A percentile compares a stretch with the other conserved stretches of the same genome.
phyloP scores from a whole-genome alignment of 352 stramenopile genomes.

The Globisporangium acanthophoron region DNA sequence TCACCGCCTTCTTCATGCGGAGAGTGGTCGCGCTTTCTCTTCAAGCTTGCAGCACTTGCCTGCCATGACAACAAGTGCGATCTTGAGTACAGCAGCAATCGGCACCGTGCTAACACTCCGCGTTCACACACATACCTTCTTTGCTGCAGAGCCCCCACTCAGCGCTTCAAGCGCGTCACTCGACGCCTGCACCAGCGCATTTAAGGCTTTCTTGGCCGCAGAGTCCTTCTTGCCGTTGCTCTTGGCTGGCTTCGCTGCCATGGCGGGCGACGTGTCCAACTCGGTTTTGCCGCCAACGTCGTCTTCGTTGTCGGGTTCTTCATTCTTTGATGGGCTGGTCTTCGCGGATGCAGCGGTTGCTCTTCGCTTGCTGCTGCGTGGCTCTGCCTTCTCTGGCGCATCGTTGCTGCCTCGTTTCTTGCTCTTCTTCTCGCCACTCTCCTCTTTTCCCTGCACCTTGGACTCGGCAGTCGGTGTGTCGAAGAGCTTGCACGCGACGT shows the following conservation, averaged over 20 bases:
- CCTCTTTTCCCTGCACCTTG: constrained; percentile 9
- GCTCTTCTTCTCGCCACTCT: not conserved
- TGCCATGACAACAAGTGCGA: not conserved
- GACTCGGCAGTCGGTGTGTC: constrained; percentile 41
- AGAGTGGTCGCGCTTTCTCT: constrained; percentile 11
- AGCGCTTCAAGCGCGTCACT: constrained; percentile 8
- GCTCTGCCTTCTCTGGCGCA: constrained; percentile 26
- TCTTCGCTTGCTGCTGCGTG: constrained; percentile 26
- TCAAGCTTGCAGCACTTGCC: constrained; percentile 2
- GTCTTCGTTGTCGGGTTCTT: constrained; percentile 17
- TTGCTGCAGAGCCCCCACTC: not conserved
- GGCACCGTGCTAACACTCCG: not conserved
- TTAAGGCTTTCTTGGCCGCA: constrained; percentile 19
- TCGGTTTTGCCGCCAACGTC: constrained; percentile 15
- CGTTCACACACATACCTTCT: constrained; percentile 5
- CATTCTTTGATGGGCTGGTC: constrained; percentile 5
- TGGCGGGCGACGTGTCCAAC: constrained; percentile 1
- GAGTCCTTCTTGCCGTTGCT: constrained; percentile 13
- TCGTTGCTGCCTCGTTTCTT: constrained; percentile 6
- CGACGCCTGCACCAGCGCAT: constrained; percentile 1
- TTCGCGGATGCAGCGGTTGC: not conserved
- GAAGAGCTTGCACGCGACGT: constrained; percentile 42
- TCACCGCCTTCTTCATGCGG: not conserved
- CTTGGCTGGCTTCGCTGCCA: constrained; percentile 4
- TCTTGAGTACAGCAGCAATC: not conserved